A percentile compares a stretch with the other conserved stretches of the same genome.
Evolutionary conservation across 306 rosid genomes (phyloP).

Genomic region (Malus asiatica): DNA sequence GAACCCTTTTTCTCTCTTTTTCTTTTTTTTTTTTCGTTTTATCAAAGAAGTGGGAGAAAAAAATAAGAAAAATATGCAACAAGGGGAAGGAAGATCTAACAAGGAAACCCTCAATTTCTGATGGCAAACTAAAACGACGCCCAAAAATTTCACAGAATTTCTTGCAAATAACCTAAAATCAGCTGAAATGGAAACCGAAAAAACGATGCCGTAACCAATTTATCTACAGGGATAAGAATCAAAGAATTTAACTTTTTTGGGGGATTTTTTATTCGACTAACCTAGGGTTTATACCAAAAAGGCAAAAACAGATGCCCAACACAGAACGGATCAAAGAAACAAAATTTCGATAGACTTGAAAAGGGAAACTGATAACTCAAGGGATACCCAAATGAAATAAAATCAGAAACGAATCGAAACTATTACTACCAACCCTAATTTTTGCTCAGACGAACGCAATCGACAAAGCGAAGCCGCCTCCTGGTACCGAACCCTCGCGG

Average conservation of each 20-base stretch:
- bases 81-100: constrained; percentile 40
- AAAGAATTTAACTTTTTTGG: constrained; percentile 20
- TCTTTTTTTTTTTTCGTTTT: not conserved
- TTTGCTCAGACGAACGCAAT: constrained; percentile 17
- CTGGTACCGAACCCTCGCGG: constrained; percentile 31
- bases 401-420: not conserved
- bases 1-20: not conserved
- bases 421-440: constrained; percentile 45
- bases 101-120: constrained; percentile 88
- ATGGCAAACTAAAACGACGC: constrained; percentile 92
- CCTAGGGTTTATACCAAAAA: constrained; percentile 8
- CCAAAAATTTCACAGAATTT: constrained; percentile 85
- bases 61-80: not conserved
- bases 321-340: constrained; percentile 12
- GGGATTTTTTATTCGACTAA: constrained; percentile 12
- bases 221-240: constrained; percentile 28
- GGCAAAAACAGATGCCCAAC: not conserved
- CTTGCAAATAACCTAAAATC: constrained; percentile 38
- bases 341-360: not conserved
- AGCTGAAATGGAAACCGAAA: constrained; percentile 27
- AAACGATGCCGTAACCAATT: constrained; percentile 24
- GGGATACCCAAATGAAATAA: not conserved
- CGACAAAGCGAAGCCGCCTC: constrained; percentile 24
- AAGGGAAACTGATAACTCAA: not conserved
- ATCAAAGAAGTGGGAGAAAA: not conserved